Percentiles rank a stretch among this genome's conserved stretches.
Evolutionary conservation across 208 protist genomes (phyloP).

Genomic region (Crithidia bombi): DNA sequence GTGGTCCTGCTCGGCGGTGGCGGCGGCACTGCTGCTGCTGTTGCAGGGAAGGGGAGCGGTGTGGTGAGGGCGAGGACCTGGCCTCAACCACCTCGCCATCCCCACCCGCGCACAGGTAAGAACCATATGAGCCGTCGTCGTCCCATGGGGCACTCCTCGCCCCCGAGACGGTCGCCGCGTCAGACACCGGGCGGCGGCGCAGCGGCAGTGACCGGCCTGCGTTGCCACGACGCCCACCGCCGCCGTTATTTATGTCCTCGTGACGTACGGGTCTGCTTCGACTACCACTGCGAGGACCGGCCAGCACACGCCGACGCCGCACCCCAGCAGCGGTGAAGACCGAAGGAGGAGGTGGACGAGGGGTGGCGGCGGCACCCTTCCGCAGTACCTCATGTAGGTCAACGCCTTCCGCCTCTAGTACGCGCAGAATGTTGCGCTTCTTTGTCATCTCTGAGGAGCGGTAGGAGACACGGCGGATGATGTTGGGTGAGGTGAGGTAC

Average conservation of each 20-base stretch:
- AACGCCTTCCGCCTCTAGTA: constrained; percentile 57
- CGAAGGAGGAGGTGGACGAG: neutral
- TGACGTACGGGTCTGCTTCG: neutral
- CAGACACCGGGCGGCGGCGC: constrained; percentile 2
- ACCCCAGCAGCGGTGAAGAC: neutral
- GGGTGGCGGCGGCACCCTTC: neutral
- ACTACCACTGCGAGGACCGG: neutral
- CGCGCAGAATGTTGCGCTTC: constrained; percentile 46
- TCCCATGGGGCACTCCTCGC: neutral
- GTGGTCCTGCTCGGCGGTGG: neutral
- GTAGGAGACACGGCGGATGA: constrained; percentile 71
- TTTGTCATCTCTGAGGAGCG: constrained; percentile 52
- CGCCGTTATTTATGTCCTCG: neutral
- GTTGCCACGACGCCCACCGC: neutral
- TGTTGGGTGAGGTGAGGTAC: constrained; percentile 71
- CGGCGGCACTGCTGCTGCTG: neutral
- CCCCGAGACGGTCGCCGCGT: constrained; percentile 4
- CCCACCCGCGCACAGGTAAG: neutral
- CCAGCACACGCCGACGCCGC: constrained; percentile 9
- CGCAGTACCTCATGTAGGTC: constrained; percentile 31
- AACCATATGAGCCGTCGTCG: neutral
- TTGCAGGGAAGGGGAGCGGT: neutral
- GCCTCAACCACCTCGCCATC: constrained; percentile 9
- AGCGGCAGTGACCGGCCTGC: neutral
- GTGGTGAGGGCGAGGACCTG: neutral